Evolutionary conservation across 345 rosid species (phyloP), one percentile per base, ranked within the genome.

Genomic region (Abelmoschus esculentus): DNA sequence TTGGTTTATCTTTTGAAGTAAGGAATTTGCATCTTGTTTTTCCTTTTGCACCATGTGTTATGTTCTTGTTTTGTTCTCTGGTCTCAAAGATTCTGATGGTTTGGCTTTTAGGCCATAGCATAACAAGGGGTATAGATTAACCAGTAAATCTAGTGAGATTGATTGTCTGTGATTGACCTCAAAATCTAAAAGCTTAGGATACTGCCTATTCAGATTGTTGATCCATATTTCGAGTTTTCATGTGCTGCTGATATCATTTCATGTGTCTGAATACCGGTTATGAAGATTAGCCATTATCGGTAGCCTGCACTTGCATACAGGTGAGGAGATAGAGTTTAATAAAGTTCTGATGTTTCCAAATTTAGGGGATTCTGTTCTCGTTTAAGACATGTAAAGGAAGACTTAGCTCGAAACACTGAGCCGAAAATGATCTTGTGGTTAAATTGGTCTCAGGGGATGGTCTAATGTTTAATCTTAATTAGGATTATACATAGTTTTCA

Each of bases 1-100:
- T 68, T 55, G 55, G 10, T 19, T 61, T 64, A 31, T 31, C 31
- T 11, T 61, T 26, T 40, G 28, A 66, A 59, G 15, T 54, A 22
- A 58, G 31, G 66, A 15, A 64, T 10, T 66, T 61, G 28, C n/a
- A 7, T 44, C 7, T 69, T 49, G 34, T 70, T 61, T 67, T 26
- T 18, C 44, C 13, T 14, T 70, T 70, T 42, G 63, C 57, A 38
- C 15, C 15, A 11, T 32, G 32, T 60, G 15, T 52, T 26, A 49
- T 6, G 54, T 59, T 46, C 47, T 28, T 46, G n/a, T 52, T 6
- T 14, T 60, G 5, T 46, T 31, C 26, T 61, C 56, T 12, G 29
- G 53, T n/a, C 15, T 52, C 22, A 50, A 18, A 26, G 26, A 36
- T 19, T 11, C 46, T 74, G 36, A 32, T 32, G 60, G 42, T 22